Base-by-base conservation (phyloP, 331 rosid species). In the Acacia concinna region DNA sequence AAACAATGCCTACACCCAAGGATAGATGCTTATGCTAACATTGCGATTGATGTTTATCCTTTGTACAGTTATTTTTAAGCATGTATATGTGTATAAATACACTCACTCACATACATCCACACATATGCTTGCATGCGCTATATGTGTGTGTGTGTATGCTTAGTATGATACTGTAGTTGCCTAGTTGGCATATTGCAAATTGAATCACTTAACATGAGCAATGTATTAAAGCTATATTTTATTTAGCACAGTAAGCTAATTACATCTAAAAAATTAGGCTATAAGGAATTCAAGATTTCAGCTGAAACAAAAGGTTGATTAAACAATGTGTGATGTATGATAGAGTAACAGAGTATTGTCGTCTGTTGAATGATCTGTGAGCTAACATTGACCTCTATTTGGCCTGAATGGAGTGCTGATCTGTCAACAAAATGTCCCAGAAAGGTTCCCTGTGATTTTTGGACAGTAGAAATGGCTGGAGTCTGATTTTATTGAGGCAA, bases 1-100 rank as follows among this genome's bases (percentile, higher is more conserved):
- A 27, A 60, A 68, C 32, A 71, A 46, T 59, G 68, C 71, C 46
- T 49, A 66, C 28, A 51, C 62, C 40, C 66, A 23, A 30, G 34
- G 65, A 57, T 57, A 10, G 21, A 73, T 20, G 56, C 73, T 57
- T 37, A 71, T 62, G 8, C 72, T 47, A 18, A 63, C 64, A 81
- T 30, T 64, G 47, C n/a, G 44, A 30, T 38, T 51, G 59, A 67
- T 54, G 41, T 44, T 65, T 62, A 27, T 71, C 52, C 11, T 62
- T 1, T 43, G 32, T 62, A 75, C 23, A 10, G 2, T 1, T 23
- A 5, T 59, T 27, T 62, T 17, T 17, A 1, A 69, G 68, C 73
- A 8, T 21, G 18, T 30, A 47, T 67, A 69, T 23, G 30, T 20
- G 40, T 5, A 27, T 31, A 8, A n/a, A n/a, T 41, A 40, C 71